Evolutionary conservation across 305 asterid genomes (phyloP), one percentile per base, ranked within the genome.

Genomic region (Withania somnifera): DNA sequence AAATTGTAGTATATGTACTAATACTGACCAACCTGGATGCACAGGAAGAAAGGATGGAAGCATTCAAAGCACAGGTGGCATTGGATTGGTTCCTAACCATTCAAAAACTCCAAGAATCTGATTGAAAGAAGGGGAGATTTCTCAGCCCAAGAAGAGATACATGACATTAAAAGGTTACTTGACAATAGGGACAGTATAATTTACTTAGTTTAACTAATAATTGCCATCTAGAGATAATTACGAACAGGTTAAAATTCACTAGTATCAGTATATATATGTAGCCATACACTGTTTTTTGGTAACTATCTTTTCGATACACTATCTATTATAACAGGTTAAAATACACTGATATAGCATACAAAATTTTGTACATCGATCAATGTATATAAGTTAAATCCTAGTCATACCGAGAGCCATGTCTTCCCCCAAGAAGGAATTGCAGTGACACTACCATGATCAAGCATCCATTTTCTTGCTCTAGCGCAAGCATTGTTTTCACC

Each of bases 31-130:
- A 96, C 98, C 99, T 83, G 98, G 99, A 88, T 96, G 93, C 92
- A 93, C 86, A 5, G 98, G 99, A 42, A 94, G 95, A 86, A 90
- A 90, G 22, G 97, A 92, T 0, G 98, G 99, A 85, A 94, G 97
- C 42, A 96, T 91, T 98, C 98, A 96, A 76, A 93, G 92, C 28
- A 94, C 98, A 17, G 97, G 99, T 6, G 98, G 98, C 95, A 94
- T 92, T 0, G 98, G 98, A 45, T 94, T 95, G 86, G 90, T 89
- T 52, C 98, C 99, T 1, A 89, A 83, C 98, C 99, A 95, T 0
- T 94, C 99, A 82, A 83, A 94, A 10, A 88, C 83, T 86, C 98
- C 99, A 22, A 95, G 84, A 77, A 95, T 92, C 99, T 95, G 80
- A 80, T 7, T 30, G 0, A 26, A 9, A 71, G 1, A 60, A 84